phyloP scores from a whole-genome alignment of 148 eudicot genomes.

The Silene latifolia region DNA sequence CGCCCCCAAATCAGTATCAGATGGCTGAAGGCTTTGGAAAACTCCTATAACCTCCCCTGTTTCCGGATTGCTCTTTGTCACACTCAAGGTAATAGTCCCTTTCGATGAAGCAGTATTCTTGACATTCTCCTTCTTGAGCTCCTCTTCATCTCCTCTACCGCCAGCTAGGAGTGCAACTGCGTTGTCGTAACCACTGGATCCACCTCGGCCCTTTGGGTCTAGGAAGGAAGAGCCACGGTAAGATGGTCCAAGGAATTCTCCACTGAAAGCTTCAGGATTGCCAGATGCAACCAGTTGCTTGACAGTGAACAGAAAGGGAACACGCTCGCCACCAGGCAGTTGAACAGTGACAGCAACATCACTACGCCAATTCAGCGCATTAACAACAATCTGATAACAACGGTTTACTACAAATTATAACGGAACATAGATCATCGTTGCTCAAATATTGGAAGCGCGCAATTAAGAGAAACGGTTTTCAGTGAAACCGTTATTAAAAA shows the following conservation, averaged over 20 bases:
- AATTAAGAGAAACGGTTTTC: too few relatives aligned
- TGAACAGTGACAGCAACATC: constrained; percentile 97
- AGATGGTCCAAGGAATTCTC: constrained; percentile 87
- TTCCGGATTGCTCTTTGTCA: constrained; percentile 72
- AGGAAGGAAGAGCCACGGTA: constrained; percentile 95
- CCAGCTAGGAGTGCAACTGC: constrained; percentile 98
- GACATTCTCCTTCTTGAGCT: constrained; percentile 78
- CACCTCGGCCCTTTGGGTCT: constrained; percentile 99
- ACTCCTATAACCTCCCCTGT: constrained; percentile 94
- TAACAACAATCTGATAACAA: too few relatives aligned
- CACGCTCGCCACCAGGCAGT: constrained; percentile 97
- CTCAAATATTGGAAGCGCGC: too few relatives aligned
- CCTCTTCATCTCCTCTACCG: constrained; percentile 99
- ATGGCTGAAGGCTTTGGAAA: constrained; percentile 94
- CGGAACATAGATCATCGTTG: too few relatives aligned
- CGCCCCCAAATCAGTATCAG: constrained; percentile 96
- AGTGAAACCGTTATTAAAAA: too few relatives aligned
- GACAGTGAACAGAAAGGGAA: constrained; percentile 89
- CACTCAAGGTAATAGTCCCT: constrained; percentile 69
- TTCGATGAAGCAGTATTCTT: constrained; percentile 67
- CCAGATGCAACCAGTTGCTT: constrained; percentile 95
- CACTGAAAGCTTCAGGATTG: constrained; percentile 69
- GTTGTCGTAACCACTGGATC: constrained; percentile 92
- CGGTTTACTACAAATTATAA: too few relatives aligned
- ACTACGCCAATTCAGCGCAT: too few relatives aligned